Percentiles rank a stretch among this genome's conserved stretches.
phyloP scores from a whole-genome alignment of 805 yeast species.

The Teunomyces tritomae region DNA sequence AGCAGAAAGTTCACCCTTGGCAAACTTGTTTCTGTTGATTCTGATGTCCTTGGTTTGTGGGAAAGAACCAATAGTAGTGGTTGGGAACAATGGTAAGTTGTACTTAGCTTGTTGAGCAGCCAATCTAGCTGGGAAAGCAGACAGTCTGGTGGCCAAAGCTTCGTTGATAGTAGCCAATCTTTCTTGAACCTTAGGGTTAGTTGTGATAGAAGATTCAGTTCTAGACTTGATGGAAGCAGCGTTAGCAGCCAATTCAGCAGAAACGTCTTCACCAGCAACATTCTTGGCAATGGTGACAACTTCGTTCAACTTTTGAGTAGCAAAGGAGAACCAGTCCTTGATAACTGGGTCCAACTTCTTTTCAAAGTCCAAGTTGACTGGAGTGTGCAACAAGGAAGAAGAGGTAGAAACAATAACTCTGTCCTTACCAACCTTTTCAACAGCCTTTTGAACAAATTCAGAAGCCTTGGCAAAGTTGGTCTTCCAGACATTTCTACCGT shows the following conservation, averaged over 20 bases:
- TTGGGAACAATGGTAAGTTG: slow-evolving; percentile 98
- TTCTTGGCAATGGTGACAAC: slow-evolving; percentile 89
- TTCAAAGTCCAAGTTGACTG: slow-evolving; percentile 93
- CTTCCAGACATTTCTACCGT: slow-evolving; percentile 99
- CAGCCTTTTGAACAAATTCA: slow-evolving; percentile 76
- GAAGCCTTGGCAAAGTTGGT: slow-evolving; percentile 88
- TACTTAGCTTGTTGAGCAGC: slow-evolving; percentile 81
- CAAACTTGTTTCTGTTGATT: slow-evolving; percentile 95
- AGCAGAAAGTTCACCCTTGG: slow-evolving; percentile 93
- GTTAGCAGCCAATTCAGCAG: slow-evolving; percentile 78
- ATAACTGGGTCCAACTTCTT: slow-evolving; percentile 84
- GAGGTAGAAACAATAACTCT: slow-evolving; percentile 91
- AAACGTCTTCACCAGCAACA: slow-evolving; percentile 77
- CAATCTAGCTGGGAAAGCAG: slow-evolving; percentile 84
- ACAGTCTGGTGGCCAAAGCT: slow-evolving; percentile 76
- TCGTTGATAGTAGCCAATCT: slow-evolving; percentile 78
- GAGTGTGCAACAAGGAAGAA: slow-evolving; percentile 96
- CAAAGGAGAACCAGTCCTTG: slow-evolving; percentile 98
- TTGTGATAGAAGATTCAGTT: slow-evolving; percentile 82
- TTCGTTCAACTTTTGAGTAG: slow-evolving; percentile 92
- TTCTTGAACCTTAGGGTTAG: slow-evolving; percentile 84
- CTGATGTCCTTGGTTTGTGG: slow-evolving; percentile 99
- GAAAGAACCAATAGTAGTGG: slow-evolving; percentile 99
- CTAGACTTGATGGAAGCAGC: slow-evolving; percentile 84
- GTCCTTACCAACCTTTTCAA: slow-evolving; percentile 79